Evolutionary conservation across 1,139 yeast species (phyloP).

Genomic region (Protomyces macrosporus): DNA sequence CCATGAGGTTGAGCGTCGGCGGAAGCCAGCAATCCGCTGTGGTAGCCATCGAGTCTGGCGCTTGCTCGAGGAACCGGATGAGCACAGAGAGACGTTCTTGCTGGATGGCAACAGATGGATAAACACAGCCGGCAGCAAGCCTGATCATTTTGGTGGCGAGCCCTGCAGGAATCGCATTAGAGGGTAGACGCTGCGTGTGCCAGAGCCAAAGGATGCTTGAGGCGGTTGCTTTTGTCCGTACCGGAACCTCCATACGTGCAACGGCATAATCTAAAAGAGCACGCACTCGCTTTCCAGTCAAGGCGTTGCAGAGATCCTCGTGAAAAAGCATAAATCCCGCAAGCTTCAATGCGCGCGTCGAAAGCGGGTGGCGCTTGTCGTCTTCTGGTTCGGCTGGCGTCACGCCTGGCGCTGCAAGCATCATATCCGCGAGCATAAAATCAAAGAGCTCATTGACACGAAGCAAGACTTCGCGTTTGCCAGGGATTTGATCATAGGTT

Average conservation of each 20-base stretch:
- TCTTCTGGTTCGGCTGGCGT: slow-evolving; percentile 18
- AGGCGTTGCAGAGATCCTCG: slow-evolving; percentile 22
- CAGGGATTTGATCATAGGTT: slow-evolving; percentile 15
- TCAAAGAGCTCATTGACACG: slow-evolving; percentile 24
- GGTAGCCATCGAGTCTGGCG: slow-evolving; percentile 14
- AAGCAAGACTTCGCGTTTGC: slow-evolving; percentile 8
- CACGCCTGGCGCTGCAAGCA: background rate
- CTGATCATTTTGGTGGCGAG: slow-evolving; percentile 22
- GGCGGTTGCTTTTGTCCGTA: slow-evolving; percentile 28
- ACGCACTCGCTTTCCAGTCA: slow-evolving; percentile 27
- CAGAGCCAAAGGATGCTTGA: slow-evolving; percentile 26
- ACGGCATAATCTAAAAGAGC: slow-evolving; percentile 28
- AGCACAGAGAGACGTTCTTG: slow-evolving; percentile 25
- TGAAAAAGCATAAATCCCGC: slow-evolving; percentile 29
- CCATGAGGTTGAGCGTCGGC: background rate
- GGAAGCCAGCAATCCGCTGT: slow-evolving; percentile 8
- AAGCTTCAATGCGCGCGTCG: slow-evolving; percentile 28
- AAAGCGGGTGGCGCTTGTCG: slow-evolving; percentile 16
- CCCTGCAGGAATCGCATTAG: slow-evolving; percentile 6
- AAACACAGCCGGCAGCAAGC: slow-evolving; percentile 1
- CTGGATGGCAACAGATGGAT: slow-evolving; percentile 24
- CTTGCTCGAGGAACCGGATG: slow-evolving; percentile 21
- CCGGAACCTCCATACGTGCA: slow-evolving; percentile 26
- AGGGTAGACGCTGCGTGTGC: slow-evolving; percentile 22
- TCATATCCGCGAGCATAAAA: slow-evolving; percentile 29